Evolutionary conservation across 163 green algal genomes (phyloP), one percentile per base, ranked within the genome.

Genomic region (Trebouxia gelatinosa): DNA sequence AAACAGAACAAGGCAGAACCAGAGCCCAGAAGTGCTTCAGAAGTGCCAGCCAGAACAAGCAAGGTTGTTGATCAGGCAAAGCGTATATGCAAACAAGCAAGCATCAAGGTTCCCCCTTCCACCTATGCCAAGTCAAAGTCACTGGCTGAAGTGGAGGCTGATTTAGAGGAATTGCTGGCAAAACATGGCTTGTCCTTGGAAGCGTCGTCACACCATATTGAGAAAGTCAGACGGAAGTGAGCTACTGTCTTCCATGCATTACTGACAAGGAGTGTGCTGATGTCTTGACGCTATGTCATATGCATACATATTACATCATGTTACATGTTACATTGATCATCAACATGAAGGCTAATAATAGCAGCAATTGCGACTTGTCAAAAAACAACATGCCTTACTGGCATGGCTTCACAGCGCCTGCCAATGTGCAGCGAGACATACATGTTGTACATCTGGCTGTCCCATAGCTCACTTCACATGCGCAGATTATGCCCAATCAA

Each of bases 111-210:
- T 31, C 57, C 85, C 28, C 83, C 84, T 43, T 74, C 35, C 6
- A n/a, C 85, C 3, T 89, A 89, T 66, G 46, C 67, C 6, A 81
- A 80, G 34, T 80, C 82, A 57, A 86, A 88, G 57, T 70, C 43
- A 11, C 13, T 72, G 37, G 19, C 23, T 7, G 35, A 72, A 5
- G 37, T 72, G 34, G 64, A 72, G 23, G 9, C 16, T n/a, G 38
- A 72, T 23, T 17, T 72, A 37, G 32, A 32, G 19, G 35, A 29
- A 29, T 43, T 72, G n/a, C 35, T 72, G 35, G 37, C 3, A 6
- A 72, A 72, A 31, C 35, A 72, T 51, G 64, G 19, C 3, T 23
- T 72, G 19, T 72, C 64, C 37, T 5, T 72, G 5, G 19, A 51
- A 17, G 21, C 64, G 6, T 72, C 64, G 6, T 54, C 64, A 51